Base-by-base conservation (phyloP, 768 basidiomycete genomes). In the Rossbeevera mucosa region DNA sequence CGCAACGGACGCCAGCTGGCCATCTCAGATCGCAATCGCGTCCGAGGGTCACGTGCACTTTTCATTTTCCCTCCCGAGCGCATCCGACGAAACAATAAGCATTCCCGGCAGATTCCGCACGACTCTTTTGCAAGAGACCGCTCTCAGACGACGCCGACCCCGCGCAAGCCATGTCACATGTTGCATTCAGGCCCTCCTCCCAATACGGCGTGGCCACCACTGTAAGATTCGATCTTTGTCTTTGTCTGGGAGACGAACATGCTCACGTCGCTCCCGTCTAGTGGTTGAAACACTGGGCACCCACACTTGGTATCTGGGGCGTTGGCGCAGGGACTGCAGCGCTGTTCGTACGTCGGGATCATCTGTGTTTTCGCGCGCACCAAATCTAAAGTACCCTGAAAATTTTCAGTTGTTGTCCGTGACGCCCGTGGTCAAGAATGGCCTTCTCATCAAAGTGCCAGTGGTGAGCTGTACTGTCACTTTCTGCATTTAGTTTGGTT, bases 321-420 rank as follows among this genome's bases (percentile, higher is more conserved):
- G 70, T 76, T 49, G 83, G 86, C 57, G 78, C 73, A 58, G 88
- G 90, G 48, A 73, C 82, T 28, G 79, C 81, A 46, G 85, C 77
- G 44, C 70, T 90, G 64, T 77, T 88, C 63, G 89, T 91, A 67
- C 48, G 69, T 49, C 48, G 14, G 24, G 4, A 30, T 8, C 22
- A 22, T 36, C 12, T 47, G 16, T 11, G 8, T 41, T 44, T 18
- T 18, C 33, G 14, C 22, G 9, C 28, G 8, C 20, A 29, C 36
- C 12, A 16, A 16, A 28, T 51, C 31, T 48, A n/a, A n/a, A n/a
- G n/a, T n/a, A n/a, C n/a, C n/a, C n/a, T n/a, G n/a, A n/a, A n/a
- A n/a, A n/a, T n/a, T n/a, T n/a, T n/a, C 62, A 90, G 86, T 57
- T 91, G 30, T 77, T 91, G 47, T 91, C 90, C 6, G 87, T 88